Evolutionary conservation across 257 asterid species (phyloP).

Genomic region (Anisodus acutangulus): DNA sequence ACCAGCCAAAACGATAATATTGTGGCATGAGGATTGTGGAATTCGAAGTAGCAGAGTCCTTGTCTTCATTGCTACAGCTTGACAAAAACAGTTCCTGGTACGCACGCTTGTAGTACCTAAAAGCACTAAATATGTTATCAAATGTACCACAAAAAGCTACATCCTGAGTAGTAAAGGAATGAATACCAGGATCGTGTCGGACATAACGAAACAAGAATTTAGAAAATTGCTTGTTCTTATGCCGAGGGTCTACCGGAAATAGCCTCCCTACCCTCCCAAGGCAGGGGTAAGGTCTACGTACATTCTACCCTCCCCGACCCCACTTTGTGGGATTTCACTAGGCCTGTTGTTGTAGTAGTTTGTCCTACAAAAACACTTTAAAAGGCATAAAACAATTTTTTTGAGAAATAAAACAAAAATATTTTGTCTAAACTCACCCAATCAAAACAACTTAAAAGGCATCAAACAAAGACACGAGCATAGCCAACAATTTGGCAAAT

Average conservation of each 20-base stretch:
- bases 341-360: background rate
- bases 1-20: constrained; percentile 95
- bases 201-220: background rate
- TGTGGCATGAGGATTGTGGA: constrained; percentile 40
- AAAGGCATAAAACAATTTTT: background rate
- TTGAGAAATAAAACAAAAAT: background rate
- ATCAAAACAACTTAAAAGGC: background rate
- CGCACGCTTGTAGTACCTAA: constrained; percentile 84
- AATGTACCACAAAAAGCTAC: constrained; percentile 5
- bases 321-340: too few relatives aligned
- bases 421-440: background rate
- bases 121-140: background rate
- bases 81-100: constrained; percentile 66
- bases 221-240: background rate
- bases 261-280: too few relatives aligned
- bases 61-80: constrained; percentile 52
- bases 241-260: too few relatives aligned
- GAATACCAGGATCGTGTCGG: background rate
- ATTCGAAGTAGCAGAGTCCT: constrained; percentile 46
- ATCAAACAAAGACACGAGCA: background rate
- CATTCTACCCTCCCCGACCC: too few relatives aligned
- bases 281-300: too few relatives aligned
- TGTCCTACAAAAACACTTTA: background rate
- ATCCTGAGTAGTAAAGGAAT: background rate
- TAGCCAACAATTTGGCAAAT: background rate